Evolutionary conservation across 495 filamentous ascomycete species (phyloP).

Genomic region (Aspergillus incahuasiensis): DNA sequence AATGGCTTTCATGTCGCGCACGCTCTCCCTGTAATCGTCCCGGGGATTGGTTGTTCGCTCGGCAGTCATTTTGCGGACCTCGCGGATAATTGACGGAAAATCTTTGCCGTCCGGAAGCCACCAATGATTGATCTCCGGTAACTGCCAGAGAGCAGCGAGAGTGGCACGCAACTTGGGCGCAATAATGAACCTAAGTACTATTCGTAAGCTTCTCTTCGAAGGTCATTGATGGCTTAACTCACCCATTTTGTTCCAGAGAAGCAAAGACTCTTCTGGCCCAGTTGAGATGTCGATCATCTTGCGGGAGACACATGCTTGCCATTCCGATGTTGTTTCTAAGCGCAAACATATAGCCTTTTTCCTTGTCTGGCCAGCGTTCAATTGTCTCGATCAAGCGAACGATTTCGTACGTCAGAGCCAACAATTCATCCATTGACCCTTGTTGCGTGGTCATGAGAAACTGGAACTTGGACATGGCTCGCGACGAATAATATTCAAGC

Average conservation of each 20-base stretch:
- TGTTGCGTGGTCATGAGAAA: conserved; percentile 49
- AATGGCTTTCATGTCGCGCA: conserved; percentile 71
- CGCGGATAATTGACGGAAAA: conserved; percentile 64
- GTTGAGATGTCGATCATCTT: conserved; percentile 65
- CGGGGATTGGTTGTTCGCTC: conserved; percentile 60
- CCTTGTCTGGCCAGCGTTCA: conserved; percentile 64
- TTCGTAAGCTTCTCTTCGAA: not conserved
- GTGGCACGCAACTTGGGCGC: conserved; percentile 65
- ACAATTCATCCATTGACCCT: conserved; percentile 49
- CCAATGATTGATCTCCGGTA: conserved; percentile 67
- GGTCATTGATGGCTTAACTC: conserved; percentile 30
- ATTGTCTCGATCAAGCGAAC: conserved; percentile 76
- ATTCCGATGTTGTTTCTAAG: conserved; percentile 76
- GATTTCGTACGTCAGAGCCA: conserved; percentile 58
- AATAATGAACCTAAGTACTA: conserved; percentile 66
- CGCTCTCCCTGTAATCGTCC: conserved; percentile 59
- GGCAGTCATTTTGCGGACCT: conserved; percentile 70
- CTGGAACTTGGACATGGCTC: conserved; percentile 77
- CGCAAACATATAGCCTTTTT: conserved; percentile 61
- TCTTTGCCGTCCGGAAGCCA: conserved; percentile 84
- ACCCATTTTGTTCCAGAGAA: conserved; percentile 78
- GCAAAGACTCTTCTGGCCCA: conserved; percentile 82
- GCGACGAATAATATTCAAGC: conserved; percentile 72
- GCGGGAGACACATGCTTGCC: conserved; percentile 70
- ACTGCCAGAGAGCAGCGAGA: conserved; percentile 67